Evolutionary conservation across 768 basidiomycete species (phyloP).

Genomic region (Pleurotus pulmonarius): DNA sequence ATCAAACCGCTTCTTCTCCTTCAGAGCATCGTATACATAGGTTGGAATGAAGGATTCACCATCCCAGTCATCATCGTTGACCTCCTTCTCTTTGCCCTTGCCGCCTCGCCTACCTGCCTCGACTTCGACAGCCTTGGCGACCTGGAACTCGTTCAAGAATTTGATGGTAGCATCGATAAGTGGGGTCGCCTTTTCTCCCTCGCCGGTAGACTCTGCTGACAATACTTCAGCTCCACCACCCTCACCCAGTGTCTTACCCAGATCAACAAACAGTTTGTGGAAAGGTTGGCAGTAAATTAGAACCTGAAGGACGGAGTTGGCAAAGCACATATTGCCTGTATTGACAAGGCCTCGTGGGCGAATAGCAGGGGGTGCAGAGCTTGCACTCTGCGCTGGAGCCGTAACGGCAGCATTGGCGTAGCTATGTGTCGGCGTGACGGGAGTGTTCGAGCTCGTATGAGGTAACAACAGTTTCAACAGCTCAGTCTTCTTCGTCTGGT

Average conservation of each 20-base stretch:
- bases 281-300: slow-evolving; percentile 90
- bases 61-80: slow-evolving; percentile 40
- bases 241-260: slow-evolving; percentile 48
- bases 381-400: slow-evolving; percentile 9
- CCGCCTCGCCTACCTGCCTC: slow-evolving; percentile 20
- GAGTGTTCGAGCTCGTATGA: slow-evolving; percentile 21
- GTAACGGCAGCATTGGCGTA: slow-evolving; percentile 16
- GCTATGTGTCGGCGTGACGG: slow-evolving; percentile 9
- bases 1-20: slow-evolving; percentile 90
- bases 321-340: slow-evolving; percentile 97
- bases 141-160: slow-evolving; percentile 75
- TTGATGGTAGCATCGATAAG: slow-evolving; percentile 65
- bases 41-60: slow-evolving; percentile 79
- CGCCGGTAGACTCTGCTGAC: slow-evolving; percentile 21
- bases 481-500: slow-evolving; percentile 40
- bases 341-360: slow-evolving; percentile 85
- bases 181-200: slow-evolving; percentile 36
- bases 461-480: slow-evolving; percentile 49
- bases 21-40: slow-evolving; percentile 89
- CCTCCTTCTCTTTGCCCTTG: slow-evolving; percentile 35
- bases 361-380: slow-evolving; percentile 28
- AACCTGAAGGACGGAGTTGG: slow-evolving; percentile 90
- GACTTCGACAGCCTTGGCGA: slow-evolving; percentile 24
- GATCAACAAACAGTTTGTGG: slow-evolving; percentile 67
- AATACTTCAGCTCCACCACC: slow-evolving; percentile 22